Base-by-base conservation (phyloP, 2,329 filamentous ascomycete species). In the Talaromyces sp. region DNA sequence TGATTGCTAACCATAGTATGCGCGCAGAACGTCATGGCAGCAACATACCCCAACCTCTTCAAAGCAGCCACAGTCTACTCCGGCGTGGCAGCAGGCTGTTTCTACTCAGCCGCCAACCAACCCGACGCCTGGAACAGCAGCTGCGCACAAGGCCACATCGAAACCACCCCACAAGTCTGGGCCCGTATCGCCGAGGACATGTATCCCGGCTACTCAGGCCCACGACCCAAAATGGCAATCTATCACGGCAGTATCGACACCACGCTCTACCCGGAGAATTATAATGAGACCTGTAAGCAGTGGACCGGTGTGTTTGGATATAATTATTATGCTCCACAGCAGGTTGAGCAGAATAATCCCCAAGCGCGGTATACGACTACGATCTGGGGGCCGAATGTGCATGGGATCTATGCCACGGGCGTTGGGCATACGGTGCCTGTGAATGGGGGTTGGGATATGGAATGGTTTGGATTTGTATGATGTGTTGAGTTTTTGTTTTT, bases 281-380 rank as follows among this genome's bases (percentile, higher is more conserved):
- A 83, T 65, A 68, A 81, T 39, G 83, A 85, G 72, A 78, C 78
- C 53, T 78, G 82, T 65, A 82, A 83, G 73, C 74, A 82, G 70
- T 83, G 80, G 80, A 75, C 78, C 0, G 77, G 74, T 17, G 75
- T 83, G 1, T 77, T 80, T 55, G 79, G 78, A 5, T 66, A 67
- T 39, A 51, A 62, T 31, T 65, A 64, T 46, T 54, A 58, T 15
- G 28, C 59, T 8, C 66, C 66, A 3, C 35, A 60, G 43, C 33
- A 53, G 25, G 56, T 57, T 1, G 45, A 63, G 46, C 7, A 40
- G 7, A 59, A 65, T 45, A 62, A 58, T 1, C 66, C 65, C 0
- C 22, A 66, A 57, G 48, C 59, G 2, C 53, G 61, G 22, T 68
- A 65, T 48, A 57, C 59, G 9, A 67, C 63, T 1, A 67, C 65